A percentile compares a stretch with the other conserved stretches of the same genome.
These are phyloP conservation scores for Paraphoma sp. DNA, from an alignment of 2,329 filamentous ascomycete species.

Conservation along the genomic window DNA sequence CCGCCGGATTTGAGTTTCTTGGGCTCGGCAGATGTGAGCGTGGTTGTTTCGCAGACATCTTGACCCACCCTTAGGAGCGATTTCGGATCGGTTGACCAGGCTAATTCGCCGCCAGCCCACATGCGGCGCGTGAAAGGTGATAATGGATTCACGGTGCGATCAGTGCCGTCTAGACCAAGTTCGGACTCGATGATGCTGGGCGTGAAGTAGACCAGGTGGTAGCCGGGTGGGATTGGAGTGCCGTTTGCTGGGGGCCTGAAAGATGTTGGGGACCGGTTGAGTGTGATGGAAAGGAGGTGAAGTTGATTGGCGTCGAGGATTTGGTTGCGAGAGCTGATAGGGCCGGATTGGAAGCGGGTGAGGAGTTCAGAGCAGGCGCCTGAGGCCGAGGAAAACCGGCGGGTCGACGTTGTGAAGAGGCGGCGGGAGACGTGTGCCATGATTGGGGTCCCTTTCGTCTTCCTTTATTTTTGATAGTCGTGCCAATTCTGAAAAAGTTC, in stretches of 20 bases:
- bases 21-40: conserved; percentile 53
- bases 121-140: conserved; percentile 75
- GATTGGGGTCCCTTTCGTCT: too few species aligned
- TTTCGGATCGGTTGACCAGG: conserved; percentile 54
- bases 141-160: conserved; percentile 78
- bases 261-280: conserved; percentile 31
- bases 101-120: conserved; percentile 86
- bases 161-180: conserved; percentile 83
- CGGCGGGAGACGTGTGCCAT: conserved; percentile 30
- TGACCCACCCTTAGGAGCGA: conserved; percentile 36
- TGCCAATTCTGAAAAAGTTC: not conserved
- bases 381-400: conserved; percentile 27
- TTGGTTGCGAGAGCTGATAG: conserved; percentile 39
- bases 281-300: conserved; percentile 36
- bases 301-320: conserved; percentile 43
- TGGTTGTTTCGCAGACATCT: conserved; percentile 52
- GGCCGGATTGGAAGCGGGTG: conserved; percentile 34
- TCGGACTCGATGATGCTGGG: conserved; percentile 67
- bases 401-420: conserved; percentile 23
- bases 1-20: conserved; percentile 59
- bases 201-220: conserved; percentile 91
- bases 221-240: conserved; percentile 65
- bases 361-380: conserved; percentile 41
- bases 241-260: conserved; percentile 27
- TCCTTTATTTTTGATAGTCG: too few species aligned